Evolutionary conservation across 768 basidiomycete species (phyloP).

Genomic region (Lyophyllum shimeji): DNA sequence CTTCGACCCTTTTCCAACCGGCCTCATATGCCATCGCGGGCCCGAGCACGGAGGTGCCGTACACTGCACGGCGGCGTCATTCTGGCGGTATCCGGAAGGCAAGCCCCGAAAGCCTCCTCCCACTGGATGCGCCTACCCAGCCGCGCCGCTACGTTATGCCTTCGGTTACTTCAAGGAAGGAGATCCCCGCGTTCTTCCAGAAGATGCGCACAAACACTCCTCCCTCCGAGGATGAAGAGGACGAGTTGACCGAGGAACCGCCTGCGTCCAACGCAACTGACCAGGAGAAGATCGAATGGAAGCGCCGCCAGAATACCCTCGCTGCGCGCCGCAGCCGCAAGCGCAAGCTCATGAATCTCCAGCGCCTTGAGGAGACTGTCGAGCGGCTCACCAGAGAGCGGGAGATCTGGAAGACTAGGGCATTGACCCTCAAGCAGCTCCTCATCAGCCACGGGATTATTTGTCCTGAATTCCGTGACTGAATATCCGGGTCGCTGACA

Average conservation of each 20-base stretch:
- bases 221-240: constrained; percentile 54
- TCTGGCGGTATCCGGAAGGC: constrained; percentile 14
- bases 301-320: constrained; percentile 82
- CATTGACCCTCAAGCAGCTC: constrained; percentile 48
- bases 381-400: constrained; percentile 54
- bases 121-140: constrained; percentile 80
- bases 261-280: constrained; percentile 42
- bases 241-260: constrained; percentile 42
- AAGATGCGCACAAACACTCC: constrained; percentile 46
- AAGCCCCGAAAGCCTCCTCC: constrained; percentile 62
- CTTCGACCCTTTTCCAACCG: constrained; percentile 15
- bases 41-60: constrained; percentile 7
- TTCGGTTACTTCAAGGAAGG: constrained; percentile 77
- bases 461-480: constrained; percentile 48
- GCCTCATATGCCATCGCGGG: constrained; percentile 10
- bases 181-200: constrained; percentile 69
- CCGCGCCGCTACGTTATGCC: constrained; percentile 69
- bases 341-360: constrained; percentile 70
- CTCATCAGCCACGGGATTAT: constrained; percentile 58
- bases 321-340: constrained; percentile 80
- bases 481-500: constrained; percentile 17
- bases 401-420: constrained; percentile 63
- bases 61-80: constrained; percentile 14
- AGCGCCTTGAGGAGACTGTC: constrained; percentile 58
- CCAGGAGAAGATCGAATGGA: constrained; percentile 71